Evolutionary conservation across 2,329 filamentous ascomycete genomes (phyloP).

Genomic region (Grosmannia penicillata): DNA sequence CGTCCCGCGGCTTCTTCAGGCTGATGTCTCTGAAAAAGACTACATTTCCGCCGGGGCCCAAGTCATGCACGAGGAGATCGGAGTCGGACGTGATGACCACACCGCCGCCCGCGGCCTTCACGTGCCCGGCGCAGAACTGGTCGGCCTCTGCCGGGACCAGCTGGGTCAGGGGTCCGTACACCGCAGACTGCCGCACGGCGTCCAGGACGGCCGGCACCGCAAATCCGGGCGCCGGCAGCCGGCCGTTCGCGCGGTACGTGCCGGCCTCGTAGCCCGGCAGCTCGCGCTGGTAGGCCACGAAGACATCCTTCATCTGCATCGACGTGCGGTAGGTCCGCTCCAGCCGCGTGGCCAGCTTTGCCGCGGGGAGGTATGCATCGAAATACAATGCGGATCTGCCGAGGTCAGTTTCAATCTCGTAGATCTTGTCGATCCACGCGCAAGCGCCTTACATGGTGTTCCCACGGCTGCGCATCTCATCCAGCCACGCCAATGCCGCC

Average conservation of each 20-base stretch:
- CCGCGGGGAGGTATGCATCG: conserved; percentile 61
- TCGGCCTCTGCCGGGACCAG: conserved; percentile 81
- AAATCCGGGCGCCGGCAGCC: conserved; percentile 40
- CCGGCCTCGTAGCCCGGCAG: conserved; percentile 5
- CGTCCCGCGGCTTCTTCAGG: conserved; percentile 1
- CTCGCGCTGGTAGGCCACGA: conserved; percentile 16
- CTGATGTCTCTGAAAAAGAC: conserved; percentile 55
- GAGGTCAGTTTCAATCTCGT: neutral
- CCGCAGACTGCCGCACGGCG: conserved; percentile 33
- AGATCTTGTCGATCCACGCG: neutral
- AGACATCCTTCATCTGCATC: conserved; percentile 35
- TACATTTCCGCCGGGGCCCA: conserved; percentile 46
- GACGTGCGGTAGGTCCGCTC: conserved; percentile 44
- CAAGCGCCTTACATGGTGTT: conserved; percentile 5
- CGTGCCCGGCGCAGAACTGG: conserved; percentile 54
- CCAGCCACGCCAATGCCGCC: conserved; percentile 11
- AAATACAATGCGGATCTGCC: conserved; percentile 66
- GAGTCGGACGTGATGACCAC: conserved; percentile 71
- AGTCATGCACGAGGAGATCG: conserved; percentile 63
- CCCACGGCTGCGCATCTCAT: conserved; percentile 7
- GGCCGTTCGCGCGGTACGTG: conserved; percentile 10
- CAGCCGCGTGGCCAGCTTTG: conserved; percentile 49
- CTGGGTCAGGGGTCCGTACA: conserved; percentile 27
- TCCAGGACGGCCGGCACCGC: conserved; percentile 68
- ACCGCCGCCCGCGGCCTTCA: conserved; percentile 31